Evolutionary conservation across 768 basidiomycete species (phyloP), one percentile per base, ranked within the genome.

Genomic region (Lactarius tabidus): DNA sequence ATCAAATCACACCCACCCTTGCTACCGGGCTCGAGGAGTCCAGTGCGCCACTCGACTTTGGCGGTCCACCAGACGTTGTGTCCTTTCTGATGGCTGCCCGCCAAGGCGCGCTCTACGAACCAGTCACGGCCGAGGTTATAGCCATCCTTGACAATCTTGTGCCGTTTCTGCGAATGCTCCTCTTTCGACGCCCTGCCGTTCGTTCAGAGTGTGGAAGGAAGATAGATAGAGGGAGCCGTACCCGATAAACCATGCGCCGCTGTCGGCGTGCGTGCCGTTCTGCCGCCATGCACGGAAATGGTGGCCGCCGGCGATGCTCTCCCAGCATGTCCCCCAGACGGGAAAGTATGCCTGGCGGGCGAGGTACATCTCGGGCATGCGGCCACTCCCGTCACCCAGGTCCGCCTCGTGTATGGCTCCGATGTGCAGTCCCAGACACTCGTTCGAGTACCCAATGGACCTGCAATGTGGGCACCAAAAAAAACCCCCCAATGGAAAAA

Each of bases 251-350:
- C 92, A 94, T 9, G 92, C 92, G 1, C 88, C 85, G 56, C 84
- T 88, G 70, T 87, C 78, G 0, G 83, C 90, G 20, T 78, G 71
- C 0, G 88, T 86, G 3, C 91, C 92, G 69, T 93, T 91, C 79
- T 95, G 92, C 71, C 85, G 86, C 92, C 92, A 95, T 9, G 91
- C 91, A 57, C 92, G 83, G 71, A 91, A 95, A 72, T 95, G 93
- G 63, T 94, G 87, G 2, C 92, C 93, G n/a, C 91, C 91, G 17
- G 86, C 81, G 28, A 94, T 74, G 70, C 85, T 91, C 79, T 95
- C 92, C 89, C 93, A 92, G 74, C 93, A 95, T 0, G 91, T 91
- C 31, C 93, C 93, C 82, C 85, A 87, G 39, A 87, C 76, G 5
- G 91, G 90, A 69, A 84, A 83, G 75, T 91, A 93, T 67, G 87